phyloP scores from a whole-genome alignment of 768 basidiomycete species.

The Calocybe cyanea region DNA sequence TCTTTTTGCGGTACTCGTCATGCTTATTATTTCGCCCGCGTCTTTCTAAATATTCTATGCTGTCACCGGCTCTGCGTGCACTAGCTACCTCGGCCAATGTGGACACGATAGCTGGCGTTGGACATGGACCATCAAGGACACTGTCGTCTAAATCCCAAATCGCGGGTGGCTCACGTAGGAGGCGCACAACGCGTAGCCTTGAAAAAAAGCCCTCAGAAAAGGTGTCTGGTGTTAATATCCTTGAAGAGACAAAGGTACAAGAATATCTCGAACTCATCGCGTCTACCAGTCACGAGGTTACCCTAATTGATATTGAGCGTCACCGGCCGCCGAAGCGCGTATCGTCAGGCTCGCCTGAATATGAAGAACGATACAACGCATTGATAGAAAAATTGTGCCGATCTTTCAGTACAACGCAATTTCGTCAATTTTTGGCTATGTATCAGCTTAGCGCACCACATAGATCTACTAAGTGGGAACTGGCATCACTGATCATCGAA shows the following conservation, averaged over 20 bases:
- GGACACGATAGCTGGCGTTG: not conserved
- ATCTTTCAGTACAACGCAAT: conserved; percentile 62
- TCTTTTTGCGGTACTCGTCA: conserved; percentile 12
- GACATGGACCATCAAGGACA: not conserved
- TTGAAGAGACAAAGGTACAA: conserved; percentile 46
- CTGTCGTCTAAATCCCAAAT: not conserved
- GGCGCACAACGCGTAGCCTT: not conserved
- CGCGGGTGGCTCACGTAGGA: not conserved
- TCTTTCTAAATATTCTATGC: not conserved
- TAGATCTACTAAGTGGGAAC: conserved; percentile 34
- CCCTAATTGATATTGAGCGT: conserved; percentile 59
- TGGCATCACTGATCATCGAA: conserved; percentile 55
- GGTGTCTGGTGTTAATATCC: conserved; percentile 20
- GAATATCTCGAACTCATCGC: conserved; percentile 54
- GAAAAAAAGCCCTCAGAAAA: conserved; percentile 1
- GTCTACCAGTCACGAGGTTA: conserved; percentile 41
- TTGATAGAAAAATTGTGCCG: conserved; percentile 50
- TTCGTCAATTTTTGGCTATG: conserved; percentile 48
- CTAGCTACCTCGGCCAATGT: too few relatives aligned
- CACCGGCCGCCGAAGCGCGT: conserved; percentile 42
- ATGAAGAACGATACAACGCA: conserved; percentile 49
- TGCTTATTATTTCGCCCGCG: conserved; percentile 2
- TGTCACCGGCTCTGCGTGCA: too few relatives aligned
- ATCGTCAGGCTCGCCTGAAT: conserved; percentile 37
- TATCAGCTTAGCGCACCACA: conserved; percentile 38